These are phyloP conservation scores for Albizia julibrissin DNA, from an alignment of 306 rosid species.

Conservation along the genomic window DNA sequence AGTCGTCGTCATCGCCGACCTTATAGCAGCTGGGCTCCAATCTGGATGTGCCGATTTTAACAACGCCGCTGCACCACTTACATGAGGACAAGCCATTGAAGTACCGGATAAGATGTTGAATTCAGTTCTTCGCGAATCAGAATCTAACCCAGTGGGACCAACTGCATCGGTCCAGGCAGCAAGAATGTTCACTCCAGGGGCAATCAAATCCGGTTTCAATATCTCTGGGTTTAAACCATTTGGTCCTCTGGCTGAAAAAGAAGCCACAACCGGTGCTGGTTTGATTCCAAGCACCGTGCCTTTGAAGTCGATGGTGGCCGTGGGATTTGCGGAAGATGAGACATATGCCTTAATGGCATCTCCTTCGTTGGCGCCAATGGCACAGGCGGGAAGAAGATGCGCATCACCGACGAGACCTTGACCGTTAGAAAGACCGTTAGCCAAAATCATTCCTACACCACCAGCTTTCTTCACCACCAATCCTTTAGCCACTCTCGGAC, in stretches of 20 bases:
- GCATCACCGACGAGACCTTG: conserved; percentile 77
- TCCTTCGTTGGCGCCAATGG: conserved; percentile 64
- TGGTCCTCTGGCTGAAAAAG: conserved; percentile 69
- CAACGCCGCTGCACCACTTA: conserved; percentile 74
- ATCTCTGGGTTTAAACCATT: conserved; percentile 61
- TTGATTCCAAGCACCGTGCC: conserved; percentile 69
- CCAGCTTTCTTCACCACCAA: conserved; percentile 71
- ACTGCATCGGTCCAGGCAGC: conserved; percentile 77
- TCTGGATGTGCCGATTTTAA: conserved; percentile 71
- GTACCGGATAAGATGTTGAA: conserved; percentile 79
- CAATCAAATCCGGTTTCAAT: conserved; percentile 68
- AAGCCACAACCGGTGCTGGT: conserved; percentile 74
- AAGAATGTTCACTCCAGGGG: conserved; percentile 72
- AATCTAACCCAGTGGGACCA: conserved; percentile 64
- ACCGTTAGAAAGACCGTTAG: conserved; percentile 62
- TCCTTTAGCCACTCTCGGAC: conserved; percentile 65
- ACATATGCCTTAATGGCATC: conserved; percentile 54
- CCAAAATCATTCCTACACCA: conserved; percentile 70
- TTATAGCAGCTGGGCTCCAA: conserved; percentile 71
- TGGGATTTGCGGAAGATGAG: conserved; percentile 45
- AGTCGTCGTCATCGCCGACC: conserved; percentile 77
- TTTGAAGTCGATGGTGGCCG: conserved; percentile 59
- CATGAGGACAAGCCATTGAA: conserved; percentile 85
- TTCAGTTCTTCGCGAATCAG: conserved; percentile 58
- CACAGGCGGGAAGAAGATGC: conserved; percentile 65